Base-by-base conservation (phyloP, 2,329 filamentous ascomycete genomes). In the Fusarium decemcellulare region DNA sequence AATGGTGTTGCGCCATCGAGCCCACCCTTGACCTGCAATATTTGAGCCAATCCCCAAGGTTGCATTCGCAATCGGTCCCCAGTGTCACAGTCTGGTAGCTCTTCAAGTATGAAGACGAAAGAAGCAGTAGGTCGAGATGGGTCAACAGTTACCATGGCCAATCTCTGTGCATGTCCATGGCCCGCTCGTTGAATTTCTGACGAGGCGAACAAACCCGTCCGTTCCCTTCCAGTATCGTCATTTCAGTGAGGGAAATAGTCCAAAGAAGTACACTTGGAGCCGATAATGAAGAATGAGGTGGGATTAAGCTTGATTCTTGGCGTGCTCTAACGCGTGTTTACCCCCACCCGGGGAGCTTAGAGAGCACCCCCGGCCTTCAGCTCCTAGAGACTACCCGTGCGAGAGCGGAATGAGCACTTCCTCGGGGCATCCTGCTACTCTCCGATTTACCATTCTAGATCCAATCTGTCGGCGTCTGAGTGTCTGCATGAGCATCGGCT, bases 1-100 rank as follows among this genome's bases (percentile, higher is more conserved):
- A 40, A 50, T 46, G 27, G 27, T 61, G 44, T 64, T 61, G 44
- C 51, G 51, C 57, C 51, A 64, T 64, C n/a, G 12, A 7, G 12
- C 48, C 34, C 36, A 54, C 18, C 10, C 29, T 51, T 55, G 16
- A 14, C 6, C 32, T 30, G 30, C 23, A 6, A 23, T 7, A 15
- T 12, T 30, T 15, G 27, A 23, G 34, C 51, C 39, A 64, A 52
- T 52, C 61, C 15, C 39, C 34, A 14, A 14, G 48, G 48, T 37
- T 39, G 32, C n/a, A 51, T 51, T 51, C 48, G 34, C 34, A 51
- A 51, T 51, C 6, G 16, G 23, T 18, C 32, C 16, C n/a, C n/a
- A 12, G 36, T 10, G 32, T 51, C 37, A 51, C 48, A 51, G 23
- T 37, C 9, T 5, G 14, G 27, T 51, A 3, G 18, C 11, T 12